A percentile compares a stretch with the other conserved stretches of the same genome.
phyloP scores from a whole-genome alignment of 2,329 filamentous ascomycete genomes.

The Ploettnerulaceae sp. region DNA sequence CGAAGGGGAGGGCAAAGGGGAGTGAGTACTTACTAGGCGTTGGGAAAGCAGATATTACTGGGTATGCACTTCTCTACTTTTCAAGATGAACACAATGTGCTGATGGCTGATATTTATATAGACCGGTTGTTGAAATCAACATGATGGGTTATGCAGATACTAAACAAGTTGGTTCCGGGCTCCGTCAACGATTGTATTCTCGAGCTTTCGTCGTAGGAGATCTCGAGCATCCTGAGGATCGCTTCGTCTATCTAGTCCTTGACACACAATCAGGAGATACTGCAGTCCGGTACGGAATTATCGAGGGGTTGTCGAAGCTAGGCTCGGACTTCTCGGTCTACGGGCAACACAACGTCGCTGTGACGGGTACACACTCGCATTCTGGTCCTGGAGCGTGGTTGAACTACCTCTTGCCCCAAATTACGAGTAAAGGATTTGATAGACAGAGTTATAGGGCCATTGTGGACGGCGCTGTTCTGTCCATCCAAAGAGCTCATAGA shows the following conservation, averaged over 20 bases:
- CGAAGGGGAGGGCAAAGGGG: conserved; percentile 12
- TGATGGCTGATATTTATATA: conserved; percentile 33
- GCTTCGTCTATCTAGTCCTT: conserved; percentile 82
- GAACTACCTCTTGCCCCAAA: conserved; percentile 89
- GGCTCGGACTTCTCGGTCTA: conserved; percentile 73
- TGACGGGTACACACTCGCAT: conserved; percentile 92
- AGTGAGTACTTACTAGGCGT: conserved; percentile 58
- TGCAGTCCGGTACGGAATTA: conserved; percentile 79
- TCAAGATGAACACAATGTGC: background rate
- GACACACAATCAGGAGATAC: conserved; percentile 88
- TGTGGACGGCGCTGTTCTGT: conserved; percentile 77
- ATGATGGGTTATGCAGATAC: conserved; percentile 88
- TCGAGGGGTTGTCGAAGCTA: conserved; percentile 65
- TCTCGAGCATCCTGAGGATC: conserved; percentile 57
- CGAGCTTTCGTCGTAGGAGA: conserved; percentile 84
- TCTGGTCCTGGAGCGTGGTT: conserved; percentile 88
- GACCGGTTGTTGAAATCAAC: conserved; percentile 84
- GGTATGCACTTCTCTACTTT: conserved; percentile 38
- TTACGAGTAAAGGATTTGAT: conserved; percentile 82
- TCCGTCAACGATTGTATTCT: conserved; percentile 84
- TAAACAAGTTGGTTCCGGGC: conserved; percentile 74
- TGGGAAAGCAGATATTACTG: conserved; percentile 69
- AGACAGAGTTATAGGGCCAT: conserved; percentile 85
- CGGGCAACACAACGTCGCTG: conserved; percentile 73
- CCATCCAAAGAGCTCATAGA: conserved; percentile 76